Evolutionary conservation across 257 asterid species (phyloP).

Genomic region (Primulina huaijiensis): DNA sequence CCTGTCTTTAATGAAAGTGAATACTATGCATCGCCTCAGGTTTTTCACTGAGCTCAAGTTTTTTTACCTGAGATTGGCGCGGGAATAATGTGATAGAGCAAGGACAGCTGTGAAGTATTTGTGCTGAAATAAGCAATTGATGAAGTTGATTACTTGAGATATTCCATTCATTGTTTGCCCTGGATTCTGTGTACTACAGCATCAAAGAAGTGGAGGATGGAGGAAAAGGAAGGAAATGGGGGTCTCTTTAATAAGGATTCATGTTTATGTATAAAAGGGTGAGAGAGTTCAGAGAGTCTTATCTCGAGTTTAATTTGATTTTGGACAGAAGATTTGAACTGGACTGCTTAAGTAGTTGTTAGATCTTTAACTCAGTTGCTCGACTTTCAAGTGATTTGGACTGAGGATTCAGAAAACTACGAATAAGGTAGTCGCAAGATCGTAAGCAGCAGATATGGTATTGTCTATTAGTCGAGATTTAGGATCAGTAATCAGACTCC

Average conservation of each 20-base stretch:
- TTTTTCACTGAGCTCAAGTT: constrained; percentile 51
- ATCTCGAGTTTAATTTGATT: neutral
- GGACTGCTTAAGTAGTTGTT: neutral
- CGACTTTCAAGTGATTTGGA: neutral
- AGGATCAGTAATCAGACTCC: neutral
- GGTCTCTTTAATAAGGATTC: neutral
- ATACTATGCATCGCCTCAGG: constrained; percentile 45
- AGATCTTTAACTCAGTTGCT: neutral
- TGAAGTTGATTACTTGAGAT: neutral
- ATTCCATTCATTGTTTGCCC: neutral
- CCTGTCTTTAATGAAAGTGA: constrained; percentile 94
- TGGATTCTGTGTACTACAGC: neutral
- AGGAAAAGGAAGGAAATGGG: neutral
- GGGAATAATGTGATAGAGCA: too few species aligned
- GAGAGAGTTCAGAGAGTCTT: neutral
- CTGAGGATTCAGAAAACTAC: neutral
- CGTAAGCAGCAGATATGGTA: neutral
- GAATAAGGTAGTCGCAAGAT: too few species aligned
- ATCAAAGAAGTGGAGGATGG: neutral
- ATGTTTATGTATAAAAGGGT: neutral
- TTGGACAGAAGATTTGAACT: neutral
- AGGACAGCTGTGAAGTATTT: neutral
- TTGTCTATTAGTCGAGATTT: neutral
- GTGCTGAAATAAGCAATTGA: neutral
- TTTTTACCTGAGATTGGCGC: neutral